Base-by-base conservation (phyloP, 108 stramenopile species). In the Nannochloropsis oceanica region DNA sequence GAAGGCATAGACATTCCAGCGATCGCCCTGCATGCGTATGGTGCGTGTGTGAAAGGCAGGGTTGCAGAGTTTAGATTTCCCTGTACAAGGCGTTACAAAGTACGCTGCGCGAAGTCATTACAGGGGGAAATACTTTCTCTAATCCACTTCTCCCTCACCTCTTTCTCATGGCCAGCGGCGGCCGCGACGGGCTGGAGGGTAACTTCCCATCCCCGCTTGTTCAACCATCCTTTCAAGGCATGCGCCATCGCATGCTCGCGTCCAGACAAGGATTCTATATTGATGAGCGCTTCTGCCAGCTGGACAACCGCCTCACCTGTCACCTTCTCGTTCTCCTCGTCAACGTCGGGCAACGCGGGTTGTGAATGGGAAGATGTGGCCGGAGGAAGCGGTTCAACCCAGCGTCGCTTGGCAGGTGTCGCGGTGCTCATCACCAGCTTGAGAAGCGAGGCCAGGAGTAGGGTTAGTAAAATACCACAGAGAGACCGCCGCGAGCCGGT, bases 221-320 rank as follows among this genome's bases (percentile, higher is more conserved):
- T 85, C 13, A 89, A 82, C 84, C 84, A 89, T 0, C 50, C 44
- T 43, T 83, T 82, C 25, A 89, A 80, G 73, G 85, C 46, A 25
- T 79, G 82, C 10, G 83, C 85, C 88, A 89, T 89, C 27, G 84
- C 85, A 43, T 89, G 88, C 85, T 89, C 88, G 43, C 83, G 20
- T 42, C 88, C 88, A 18, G 85, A 86, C 42, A 89, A 82, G 24
- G 81, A 82, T 79, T 89, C 82, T 13, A 85, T 44, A 42, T 89
- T 83, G 82, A 89, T 89, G 27, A 89, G 83, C 24, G 85, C 25
- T 43, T 85, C 85, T 13, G 88, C 85, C 25, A 89, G 85, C 73
- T 86, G 59, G n/a, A 73, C 12, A 8, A 73, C 59, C 12, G 59
- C 59, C n/a, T 73, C 59, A 73, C 59, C 59, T 73, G 59, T 8